Evolutionary conservation across 768 basidiomycete genomes (phyloP).

Genomic region (Boletus insuetus): DNA sequence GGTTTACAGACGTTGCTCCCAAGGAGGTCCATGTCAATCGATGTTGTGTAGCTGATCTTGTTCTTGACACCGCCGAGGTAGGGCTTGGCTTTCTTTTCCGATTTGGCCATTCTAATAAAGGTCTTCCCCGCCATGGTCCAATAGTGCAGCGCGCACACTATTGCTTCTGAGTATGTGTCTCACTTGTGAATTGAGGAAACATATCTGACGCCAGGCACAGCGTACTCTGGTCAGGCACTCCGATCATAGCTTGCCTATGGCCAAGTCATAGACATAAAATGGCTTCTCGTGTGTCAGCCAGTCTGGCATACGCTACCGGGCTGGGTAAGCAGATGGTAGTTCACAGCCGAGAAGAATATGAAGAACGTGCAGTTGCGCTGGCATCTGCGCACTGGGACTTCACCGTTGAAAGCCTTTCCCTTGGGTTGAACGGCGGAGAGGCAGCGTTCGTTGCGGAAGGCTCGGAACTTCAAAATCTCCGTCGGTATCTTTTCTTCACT

Average conservation of each 20-base stretch:
- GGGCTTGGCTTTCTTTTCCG: neutral
- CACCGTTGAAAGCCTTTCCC: neutral
- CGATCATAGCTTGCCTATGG: conserved; percentile 44
- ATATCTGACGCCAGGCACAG: conserved; percentile 24
- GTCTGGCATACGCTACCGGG: conserved; percentile 47
- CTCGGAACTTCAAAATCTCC: conserved; percentile 40
- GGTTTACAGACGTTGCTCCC: conserved; percentile 47
- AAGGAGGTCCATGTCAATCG: conserved; percentile 47
- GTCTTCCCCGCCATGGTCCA: neutral
- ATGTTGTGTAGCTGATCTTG: conserved; percentile 46
- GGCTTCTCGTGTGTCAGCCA: conserved; percentile 50
- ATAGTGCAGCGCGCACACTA: conserved; percentile 53
- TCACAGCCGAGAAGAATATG: conserved; percentile 41
- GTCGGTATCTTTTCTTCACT: conserved; percentile 39
- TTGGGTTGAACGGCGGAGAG: neutral
- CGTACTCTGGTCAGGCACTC: conserved; percentile 52
- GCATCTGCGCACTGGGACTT: conserved; percentile 31
- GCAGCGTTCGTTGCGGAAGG: neutral
- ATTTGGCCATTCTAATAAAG: neutral
- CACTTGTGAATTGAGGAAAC: neutral
- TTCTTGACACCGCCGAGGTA: conserved; percentile 53
- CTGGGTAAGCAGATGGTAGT: conserved; percentile 49
- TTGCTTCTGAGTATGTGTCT: conserved; percentile 44
- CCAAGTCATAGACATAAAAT: conserved; percentile 47
- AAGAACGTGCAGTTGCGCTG: conserved; percentile 42